phyloP scores from a whole-genome alignment of 805 yeast species.

The Kodamaea sagamina region DNA sequence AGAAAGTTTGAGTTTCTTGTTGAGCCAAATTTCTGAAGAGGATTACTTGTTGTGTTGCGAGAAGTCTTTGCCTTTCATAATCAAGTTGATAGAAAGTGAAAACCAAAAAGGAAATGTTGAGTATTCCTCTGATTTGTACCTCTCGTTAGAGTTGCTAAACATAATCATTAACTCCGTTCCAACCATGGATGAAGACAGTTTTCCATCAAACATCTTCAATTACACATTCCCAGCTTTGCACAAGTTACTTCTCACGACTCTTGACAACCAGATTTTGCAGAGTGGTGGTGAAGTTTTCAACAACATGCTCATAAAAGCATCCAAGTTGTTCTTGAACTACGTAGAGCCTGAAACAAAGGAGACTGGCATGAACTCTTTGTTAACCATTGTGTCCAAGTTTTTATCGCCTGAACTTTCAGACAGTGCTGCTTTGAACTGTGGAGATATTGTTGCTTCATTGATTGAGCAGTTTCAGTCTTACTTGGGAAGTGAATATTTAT shows the following conservation, averaged over 20 bases:
- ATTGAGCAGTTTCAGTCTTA: slow-evolving; percentile 50
- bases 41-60: slow-evolving; percentile 52
- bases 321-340: slow-evolving; percentile 35
- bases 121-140: slow-evolving; percentile 60
- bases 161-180: slow-evolving; percentile 52
- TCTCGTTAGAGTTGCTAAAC: slow-evolving; percentile 59
- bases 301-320: slow-evolving; percentile 50
- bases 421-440: slow-evolving; percentile 79
- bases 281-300: slow-evolving; percentile 74
- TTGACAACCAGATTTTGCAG: slow-evolving; percentile 80
- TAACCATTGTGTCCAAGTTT: slow-evolving; percentile 66
- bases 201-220: slow-evolving; percentile 44
- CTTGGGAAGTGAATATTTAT: slow-evolving; percentile 42
- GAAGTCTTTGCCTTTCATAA: slow-evolving; percentile 52
- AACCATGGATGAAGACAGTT: slow-evolving; percentile 13
- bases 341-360: slow-evolving; percentile 33
- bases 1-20: slow-evolving; percentile 64
- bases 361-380: slow-evolving; percentile 56
- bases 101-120: slow-evolving; percentile 33
- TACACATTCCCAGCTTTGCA: slow-evolving; percentile 46
- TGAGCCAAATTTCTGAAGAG: slow-evolving; percentile 47
- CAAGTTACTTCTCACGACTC: slow-evolving; percentile 44
- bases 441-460: slow-evolving; percentile 60
- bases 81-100: slow-evolving; percentile 36
- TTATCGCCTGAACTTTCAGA: slow-evolving; percentile 73